These are phyloP conservation scores for Chaetothyriales sp. DNA, from an alignment of 2,329 filamentous ascomycete species.

Conservation along the genomic window DNA sequence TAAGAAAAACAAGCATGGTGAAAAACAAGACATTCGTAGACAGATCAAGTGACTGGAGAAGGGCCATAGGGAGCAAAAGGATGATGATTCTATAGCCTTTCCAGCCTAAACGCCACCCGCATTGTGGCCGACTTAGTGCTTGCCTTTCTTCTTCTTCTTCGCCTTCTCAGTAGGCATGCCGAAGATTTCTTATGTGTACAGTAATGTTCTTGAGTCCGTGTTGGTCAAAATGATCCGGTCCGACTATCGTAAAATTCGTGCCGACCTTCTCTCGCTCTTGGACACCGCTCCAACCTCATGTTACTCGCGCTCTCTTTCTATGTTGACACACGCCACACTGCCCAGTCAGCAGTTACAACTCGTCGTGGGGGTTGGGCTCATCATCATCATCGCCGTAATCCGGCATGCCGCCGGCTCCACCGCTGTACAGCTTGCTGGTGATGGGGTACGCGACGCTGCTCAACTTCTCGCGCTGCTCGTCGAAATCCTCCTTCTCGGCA, in stretches of 20 bases:
- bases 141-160: too few species aligned
- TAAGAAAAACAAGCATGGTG: too few species aligned
- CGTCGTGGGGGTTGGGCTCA: constrained; percentile 55
- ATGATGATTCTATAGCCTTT: too few species aligned
- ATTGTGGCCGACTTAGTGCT: too few species aligned
- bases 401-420: constrained; percentile 47
- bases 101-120: too few species aligned
- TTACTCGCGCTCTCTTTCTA: neutral
- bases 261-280: too few species aligned
- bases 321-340: neutral
- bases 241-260: too few species aligned
- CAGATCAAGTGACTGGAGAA: too few species aligned
- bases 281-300: too few species aligned
- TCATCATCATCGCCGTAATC: constrained; percentile 49
- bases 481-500: constrained; percentile 84
- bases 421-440: constrained; percentile 88
- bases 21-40: too few species aligned
- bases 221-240: too few species aligned
- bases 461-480: constrained; percentile 99
- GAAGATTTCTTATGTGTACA: constrained; percentile 9
- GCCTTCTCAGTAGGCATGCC: constrained; percentile 2
- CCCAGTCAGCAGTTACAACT: constrained; percentile 41
- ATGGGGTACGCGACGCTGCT: constrained; percentile 95
- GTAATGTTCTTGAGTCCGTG: constrained; percentile 4
- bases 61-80: too few species aligned